phyloP scores from a whole-genome alignment of 345 rosid species.

The Lumnitzera littorea region DNA sequence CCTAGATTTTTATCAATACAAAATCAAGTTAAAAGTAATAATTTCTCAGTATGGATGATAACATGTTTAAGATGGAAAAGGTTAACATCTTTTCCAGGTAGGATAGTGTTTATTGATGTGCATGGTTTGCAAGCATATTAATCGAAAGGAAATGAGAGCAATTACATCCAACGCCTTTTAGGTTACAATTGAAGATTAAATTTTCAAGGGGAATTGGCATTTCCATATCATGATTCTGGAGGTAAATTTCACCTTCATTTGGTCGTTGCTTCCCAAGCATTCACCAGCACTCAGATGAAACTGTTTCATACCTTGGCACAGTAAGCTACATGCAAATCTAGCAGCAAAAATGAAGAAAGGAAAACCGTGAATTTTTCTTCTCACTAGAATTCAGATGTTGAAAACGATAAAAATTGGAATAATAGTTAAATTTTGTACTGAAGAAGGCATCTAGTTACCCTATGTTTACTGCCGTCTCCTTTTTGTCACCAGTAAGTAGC shows the following conservation, averaged over 20 bases:
- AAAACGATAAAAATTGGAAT: too few species aligned
- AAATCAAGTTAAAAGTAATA: not conserved
- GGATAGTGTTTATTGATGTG: too few species aligned
- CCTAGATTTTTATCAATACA: conserved; percentile 7
- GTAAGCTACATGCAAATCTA: conserved; percentile 77
- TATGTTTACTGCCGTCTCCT: conserved; percentile 78
- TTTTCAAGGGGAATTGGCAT: too few species aligned
- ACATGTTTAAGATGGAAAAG: too few species aligned
- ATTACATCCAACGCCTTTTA: too few species aligned
- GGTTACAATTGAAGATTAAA: too few species aligned
- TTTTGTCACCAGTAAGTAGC: conserved; percentile 85
- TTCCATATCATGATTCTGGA: too few species aligned
- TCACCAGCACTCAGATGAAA: conserved; percentile 31
- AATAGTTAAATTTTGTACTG: too few species aligned
- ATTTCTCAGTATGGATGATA: not conserved
- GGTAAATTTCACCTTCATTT: conserved; percentile 19
- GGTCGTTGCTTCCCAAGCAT: conserved; percentile 19
- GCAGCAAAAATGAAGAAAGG: conserved; percentile 16
- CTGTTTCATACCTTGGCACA: conserved; percentile 70
- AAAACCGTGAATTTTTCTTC: not conserved
- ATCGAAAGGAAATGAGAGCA: too few species aligned
- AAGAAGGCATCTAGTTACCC: conserved; percentile 34
- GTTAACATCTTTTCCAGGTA: too few species aligned
- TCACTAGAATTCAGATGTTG: not conserved
- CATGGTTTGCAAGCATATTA: too few species aligned